These are phyloP conservation scores for Glycine latifolia DNA, from an alignment of 306 rosid species.

Conservation along the genomic window DNA sequence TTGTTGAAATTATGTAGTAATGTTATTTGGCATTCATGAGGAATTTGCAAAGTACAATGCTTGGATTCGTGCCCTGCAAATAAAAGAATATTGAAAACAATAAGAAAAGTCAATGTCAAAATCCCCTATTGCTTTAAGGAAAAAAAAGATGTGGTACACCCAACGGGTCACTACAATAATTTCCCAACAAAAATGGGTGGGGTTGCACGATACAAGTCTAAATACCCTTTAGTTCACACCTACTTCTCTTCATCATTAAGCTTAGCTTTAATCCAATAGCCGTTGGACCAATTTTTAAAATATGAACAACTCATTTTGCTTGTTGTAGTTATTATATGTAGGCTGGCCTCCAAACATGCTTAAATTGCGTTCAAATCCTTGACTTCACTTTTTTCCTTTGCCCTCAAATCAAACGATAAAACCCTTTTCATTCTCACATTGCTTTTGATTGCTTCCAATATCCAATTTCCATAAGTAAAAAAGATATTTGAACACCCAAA, in stretches of 20 bases:
- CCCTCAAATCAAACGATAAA: slow-evolving; percentile 35
- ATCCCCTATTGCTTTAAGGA: slow-evolving; percentile 34
- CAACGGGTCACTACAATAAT: slow-evolving; percentile 27
- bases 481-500: not conserved
- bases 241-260: slow-evolving; percentile 51
- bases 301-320: slow-evolving; percentile 48
- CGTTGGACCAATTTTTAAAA: slow-evolving; percentile 26
- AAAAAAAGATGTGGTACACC: slow-evolving; percentile 34
- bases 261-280: not conserved
- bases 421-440: slow-evolving; percentile 1
- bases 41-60: slow-evolving; percentile 15
- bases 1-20: not conserved
- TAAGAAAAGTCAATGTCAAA: slow-evolving; percentile 25
- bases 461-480: slow-evolving; percentile 3
- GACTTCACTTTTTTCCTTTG: slow-evolving; percentile 44
- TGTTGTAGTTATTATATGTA: slow-evolving; percentile 14
- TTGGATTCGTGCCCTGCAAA: not conserved
- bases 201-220: slow-evolving; percentile 40
- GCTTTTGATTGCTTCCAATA: slow-evolving; percentile 36
- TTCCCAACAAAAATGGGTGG: slow-evolving; percentile 49
- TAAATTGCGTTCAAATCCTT: slow-evolving; percentile 43
- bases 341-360: slow-evolving; percentile 42
- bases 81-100: slow-evolving; percentile 11
- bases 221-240: slow-evolving; percentile 27
- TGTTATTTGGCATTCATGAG: not conserved